Conservation (phyloP, 2,329 filamentous ascomycete species). For the Botrytis aclada region DNA sequence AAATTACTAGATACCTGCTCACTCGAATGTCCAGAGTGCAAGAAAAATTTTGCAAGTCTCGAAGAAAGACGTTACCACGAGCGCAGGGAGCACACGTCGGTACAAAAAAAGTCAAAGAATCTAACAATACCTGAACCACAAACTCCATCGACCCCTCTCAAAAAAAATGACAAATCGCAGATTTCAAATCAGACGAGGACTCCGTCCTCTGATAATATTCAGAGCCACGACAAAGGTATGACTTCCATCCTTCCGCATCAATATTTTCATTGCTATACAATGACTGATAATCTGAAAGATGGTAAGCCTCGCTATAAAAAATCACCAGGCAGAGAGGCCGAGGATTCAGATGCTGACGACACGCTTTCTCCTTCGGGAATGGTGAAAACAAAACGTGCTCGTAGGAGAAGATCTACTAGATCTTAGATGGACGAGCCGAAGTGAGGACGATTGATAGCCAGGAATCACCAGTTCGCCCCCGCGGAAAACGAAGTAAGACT, state of each 20-base stretch:
- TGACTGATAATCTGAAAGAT: background rate
- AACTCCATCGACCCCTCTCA: background rate
- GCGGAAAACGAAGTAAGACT: background rate
- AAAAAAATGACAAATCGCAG: background rate
- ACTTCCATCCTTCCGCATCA: background rate
- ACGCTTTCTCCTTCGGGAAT: background rate
- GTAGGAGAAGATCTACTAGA: background rate
- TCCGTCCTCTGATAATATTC: background rate
- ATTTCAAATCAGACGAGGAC: background rate
- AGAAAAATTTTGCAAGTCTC: background rate
- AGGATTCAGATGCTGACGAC: constrained; percentile 1
- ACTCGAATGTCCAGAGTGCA: background rate
- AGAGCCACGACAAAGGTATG: background rate
- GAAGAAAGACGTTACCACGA: background rate
- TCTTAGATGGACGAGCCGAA: background rate
- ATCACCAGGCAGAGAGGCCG: background rate
- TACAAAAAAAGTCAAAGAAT: background rate
- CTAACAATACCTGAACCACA: background rate
- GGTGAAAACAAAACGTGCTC: background rate
- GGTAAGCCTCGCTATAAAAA: constrained; percentile 9
- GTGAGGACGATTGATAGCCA: background rate
- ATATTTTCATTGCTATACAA: background rate
- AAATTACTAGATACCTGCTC: background rate
- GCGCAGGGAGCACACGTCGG: background rate
- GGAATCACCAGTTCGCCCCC: background rate